These are phyloP conservation scores for Dactylellina haptotyla DNA, from an alignment of 2,329 filamentous ascomycete genomes.

Conservation along the genomic window DNA sequence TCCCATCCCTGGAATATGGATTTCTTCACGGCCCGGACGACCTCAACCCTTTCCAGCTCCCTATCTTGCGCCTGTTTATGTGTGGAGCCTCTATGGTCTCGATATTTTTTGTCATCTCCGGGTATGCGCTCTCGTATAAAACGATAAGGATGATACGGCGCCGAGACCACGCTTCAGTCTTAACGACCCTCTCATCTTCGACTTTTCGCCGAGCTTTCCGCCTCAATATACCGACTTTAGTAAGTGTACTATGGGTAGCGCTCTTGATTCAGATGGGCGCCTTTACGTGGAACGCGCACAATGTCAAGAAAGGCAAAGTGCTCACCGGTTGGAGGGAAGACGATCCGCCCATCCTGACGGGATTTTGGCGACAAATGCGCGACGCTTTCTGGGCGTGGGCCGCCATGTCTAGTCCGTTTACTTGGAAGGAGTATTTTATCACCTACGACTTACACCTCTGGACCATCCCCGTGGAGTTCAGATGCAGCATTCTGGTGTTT, in stretches of 20 bases:
- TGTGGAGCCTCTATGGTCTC: slow-evolving; percentile 64
- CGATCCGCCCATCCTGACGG: slow-evolving; percentile 45
- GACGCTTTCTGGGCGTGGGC: slow-evolving; percentile 58
- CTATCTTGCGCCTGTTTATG: slow-evolving; percentile 61
- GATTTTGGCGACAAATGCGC: slow-evolving; percentile 58
- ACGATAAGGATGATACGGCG: slow-evolving; percentile 65
- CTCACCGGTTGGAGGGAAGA: slow-evolving; percentile 44
- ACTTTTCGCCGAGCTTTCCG: slow-evolving; percentile 59
- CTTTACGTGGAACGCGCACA: slow-evolving; percentile 35
- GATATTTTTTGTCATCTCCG: slow-evolving; percentile 70
- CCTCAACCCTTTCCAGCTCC: slow-evolving; percentile 60
- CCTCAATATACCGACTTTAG: slow-evolving; percentile 59
- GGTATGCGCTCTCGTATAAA: slow-evolving; percentile 68
- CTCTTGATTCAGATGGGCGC: slow-evolving; percentile 40
- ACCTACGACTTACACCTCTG: slow-evolving; percentile 61
- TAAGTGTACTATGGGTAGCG: slow-evolving; percentile 51
- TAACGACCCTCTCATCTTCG: slow-evolving; percentile 62
- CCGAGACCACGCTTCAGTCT: slow-evolving; percentile 62
- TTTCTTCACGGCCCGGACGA: slow-evolving; percentile 47
- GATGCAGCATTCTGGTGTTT: slow-evolving; percentile 61
- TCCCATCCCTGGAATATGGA: slow-evolving; percentile 57
- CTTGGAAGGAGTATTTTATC: slow-evolving; percentile 59
- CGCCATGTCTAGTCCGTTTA: slow-evolving; percentile 57
- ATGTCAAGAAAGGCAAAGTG: slow-evolving; percentile 28
- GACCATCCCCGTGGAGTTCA: slow-evolving; percentile 62